A percentile compares a stretch with the other conserved stretches of the same genome.
phyloP scores from a whole-genome alignment of 2,329 filamentous ascomycete genomes.

The Fusarium tjaetaba region DNA sequence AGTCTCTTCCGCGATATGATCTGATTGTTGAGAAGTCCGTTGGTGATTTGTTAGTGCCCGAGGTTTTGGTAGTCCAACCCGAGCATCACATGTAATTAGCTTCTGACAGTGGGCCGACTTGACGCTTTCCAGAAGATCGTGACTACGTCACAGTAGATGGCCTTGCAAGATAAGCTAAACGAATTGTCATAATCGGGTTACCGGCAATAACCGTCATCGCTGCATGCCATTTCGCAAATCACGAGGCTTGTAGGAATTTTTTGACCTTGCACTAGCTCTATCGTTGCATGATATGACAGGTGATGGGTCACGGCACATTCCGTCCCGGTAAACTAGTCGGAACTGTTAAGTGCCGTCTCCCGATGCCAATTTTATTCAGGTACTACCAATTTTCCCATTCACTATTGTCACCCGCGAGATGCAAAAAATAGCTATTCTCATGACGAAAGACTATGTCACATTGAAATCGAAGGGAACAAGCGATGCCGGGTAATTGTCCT shows the following conservation, averaged over 20 bases:
- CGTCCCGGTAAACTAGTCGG: neutral
- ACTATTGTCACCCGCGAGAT: neutral
- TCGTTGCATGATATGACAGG: neutral
- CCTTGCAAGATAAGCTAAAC: neutral
- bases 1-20: neutral
- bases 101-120: neutral
- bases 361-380: neutral
- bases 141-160: neutral
- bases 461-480: conserved; percentile 13
- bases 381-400: neutral
- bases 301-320: neutral
- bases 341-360: neutral
- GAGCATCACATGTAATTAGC: neutral
- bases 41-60: neutral
- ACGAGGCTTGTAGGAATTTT: neutral
- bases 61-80: neutral
- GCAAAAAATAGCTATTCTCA: neutral
- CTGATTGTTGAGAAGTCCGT: neutral
- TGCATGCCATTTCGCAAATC: neutral
- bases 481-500: neutral
- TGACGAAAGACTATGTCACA: neutral
- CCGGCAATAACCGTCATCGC: neutral
- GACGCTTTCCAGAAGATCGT: neutral
- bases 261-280: neutral
- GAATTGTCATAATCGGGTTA: neutral